Evolutionary conservation across 1,284 basidiomycete species (phyloP).

Genomic region (Violaceomyces palustris): DNA sequence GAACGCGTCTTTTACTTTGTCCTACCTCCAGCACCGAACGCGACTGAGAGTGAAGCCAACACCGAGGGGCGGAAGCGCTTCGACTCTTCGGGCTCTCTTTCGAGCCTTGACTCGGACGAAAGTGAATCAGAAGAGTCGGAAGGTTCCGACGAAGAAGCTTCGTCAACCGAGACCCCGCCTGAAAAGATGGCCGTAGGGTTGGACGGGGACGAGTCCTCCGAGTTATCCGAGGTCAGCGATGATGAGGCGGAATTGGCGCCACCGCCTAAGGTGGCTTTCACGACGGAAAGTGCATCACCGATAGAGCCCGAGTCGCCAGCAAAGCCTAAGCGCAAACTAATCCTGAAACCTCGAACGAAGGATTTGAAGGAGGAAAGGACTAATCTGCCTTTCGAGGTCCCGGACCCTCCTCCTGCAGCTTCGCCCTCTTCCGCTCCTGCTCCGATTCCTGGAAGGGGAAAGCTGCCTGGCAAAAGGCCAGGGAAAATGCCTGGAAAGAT

Average conservation of each 20-base stretch:
- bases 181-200: no score
- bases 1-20: constrained; percentile 96
- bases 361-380: no score
- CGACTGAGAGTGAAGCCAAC: constrained; percentile 15
- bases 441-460: no score
- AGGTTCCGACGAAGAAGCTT: no score
- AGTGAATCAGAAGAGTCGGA: constrained; percentile 7
- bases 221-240: constrained; percentile 1
- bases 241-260: constrained; percentile 1
- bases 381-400: no score
- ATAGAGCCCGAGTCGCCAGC: constrained; percentile 3
- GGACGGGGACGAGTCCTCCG: constrained; percentile 26
- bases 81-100: constrained; percentile 27
- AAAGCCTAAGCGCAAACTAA: constrained; percentile 19
- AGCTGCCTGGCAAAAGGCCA: constrained; percentile 7
- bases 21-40: constrained; percentile 59
- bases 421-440: no score
- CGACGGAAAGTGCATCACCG: no score
- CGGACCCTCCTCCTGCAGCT: no score
- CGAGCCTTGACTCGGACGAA: constrained; percentile 32
- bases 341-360: constrained; percentile 26
- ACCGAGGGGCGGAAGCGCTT: no score
- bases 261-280: neutral
- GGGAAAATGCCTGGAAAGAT: no score
- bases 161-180: no score